A percentile compares a stretch with the other conserved stretches of the same genome.
Conservation (phyloP, 306 rosid species). For the Prinsepia uniflora region DNA sequence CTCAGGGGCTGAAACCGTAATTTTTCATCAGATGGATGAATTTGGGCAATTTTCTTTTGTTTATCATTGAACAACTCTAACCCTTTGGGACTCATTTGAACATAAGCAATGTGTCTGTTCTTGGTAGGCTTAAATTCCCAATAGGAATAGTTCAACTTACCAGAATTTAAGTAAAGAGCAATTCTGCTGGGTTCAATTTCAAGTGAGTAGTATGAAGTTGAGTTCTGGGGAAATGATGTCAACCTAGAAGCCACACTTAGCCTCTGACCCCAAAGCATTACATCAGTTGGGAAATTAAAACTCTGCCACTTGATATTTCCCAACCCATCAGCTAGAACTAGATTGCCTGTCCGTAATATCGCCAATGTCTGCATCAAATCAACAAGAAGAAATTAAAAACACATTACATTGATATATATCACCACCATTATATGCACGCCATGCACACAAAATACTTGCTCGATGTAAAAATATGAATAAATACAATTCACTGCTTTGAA, state of each 20-base stretch:
- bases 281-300: conserved; percentile 88
- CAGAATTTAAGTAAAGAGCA: conserved; percentile 54
- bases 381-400: background rate
- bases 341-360: conserved; percentile 56
- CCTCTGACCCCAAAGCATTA: conserved; percentile 78
- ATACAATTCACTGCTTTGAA: no score
- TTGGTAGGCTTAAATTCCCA: conserved; percentile 82
- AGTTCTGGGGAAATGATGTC: conserved; percentile 55
- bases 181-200: conserved; percentile 61
- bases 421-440: background rate
- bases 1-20: conserved; percentile 36
- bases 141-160: conserved; percentile 61
- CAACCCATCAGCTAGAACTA: conserved; percentile 59
- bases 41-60: conserved; percentile 72
- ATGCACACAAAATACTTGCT: background rate
- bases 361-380: conserved; percentile 52
- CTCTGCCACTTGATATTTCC: conserved; percentile 77
- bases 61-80: conserved; percentile 46
- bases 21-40: conserved; percentile 28
- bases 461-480: no score
- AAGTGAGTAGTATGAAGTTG: conserved; percentile 54
- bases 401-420: background rate
- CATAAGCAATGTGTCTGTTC: conserved; percentile 55
- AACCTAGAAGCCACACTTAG: conserved; percentile 70
- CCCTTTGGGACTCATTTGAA: conserved; percentile 55